Evolutionary conservation across 257 asterid species (phyloP), one percentile per base, ranked within the genome.

Genomic region (Solanum pinnatisectum): DNA sequence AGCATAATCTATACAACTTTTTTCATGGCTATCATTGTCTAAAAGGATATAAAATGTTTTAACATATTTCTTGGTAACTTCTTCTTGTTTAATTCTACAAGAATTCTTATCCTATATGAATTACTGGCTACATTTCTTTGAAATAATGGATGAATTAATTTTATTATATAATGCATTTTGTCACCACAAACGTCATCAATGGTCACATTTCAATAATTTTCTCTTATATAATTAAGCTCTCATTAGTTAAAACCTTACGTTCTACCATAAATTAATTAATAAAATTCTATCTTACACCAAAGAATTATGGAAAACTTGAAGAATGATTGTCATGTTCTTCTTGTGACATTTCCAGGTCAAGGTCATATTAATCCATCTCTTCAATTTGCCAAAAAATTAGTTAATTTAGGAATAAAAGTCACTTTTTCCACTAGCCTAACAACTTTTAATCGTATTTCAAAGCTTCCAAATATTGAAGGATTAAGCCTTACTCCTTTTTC

Each of bases 311-410:
- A 79, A 4, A 79, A 42, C n/a, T 79, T 79, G 44, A 84, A 36
- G 87, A 42, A 84, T 59, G 87, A 63, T 12, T 84, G 87, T 78
- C 89, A 90, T 74, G 73, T 90, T 63, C 90, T 90, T 35, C 27
- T 90, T 2, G 90, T 90, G 25, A 86, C 90, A 70, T 90, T 88
- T 85, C 92, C 90, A n/a, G 90, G 76, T 2, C 92, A 90, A 83
- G 89, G 90, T 77, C 92, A 90, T 44, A 88, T 90, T 79, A 90
- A 90, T 81, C 90, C 91, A 37, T 22, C 81, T n/a, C 88, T 90
- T 56, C 90, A 83, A 23, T 85, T 90, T 6, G 85, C 91, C 1
- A 83, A 90, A 25, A 35, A 22, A 32, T 46, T 90, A 8, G 33
- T 81, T 33, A 70, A 49, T 10, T 3, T 68, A n/a, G 92, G 90